A percentile compares a stretch with the other conserved stretches of the same genome.
These are phyloP conservation scores for Sambucus nigra DNA, from an alignment of 129 eudicot genomes.

Conservation along the genomic window DNA sequence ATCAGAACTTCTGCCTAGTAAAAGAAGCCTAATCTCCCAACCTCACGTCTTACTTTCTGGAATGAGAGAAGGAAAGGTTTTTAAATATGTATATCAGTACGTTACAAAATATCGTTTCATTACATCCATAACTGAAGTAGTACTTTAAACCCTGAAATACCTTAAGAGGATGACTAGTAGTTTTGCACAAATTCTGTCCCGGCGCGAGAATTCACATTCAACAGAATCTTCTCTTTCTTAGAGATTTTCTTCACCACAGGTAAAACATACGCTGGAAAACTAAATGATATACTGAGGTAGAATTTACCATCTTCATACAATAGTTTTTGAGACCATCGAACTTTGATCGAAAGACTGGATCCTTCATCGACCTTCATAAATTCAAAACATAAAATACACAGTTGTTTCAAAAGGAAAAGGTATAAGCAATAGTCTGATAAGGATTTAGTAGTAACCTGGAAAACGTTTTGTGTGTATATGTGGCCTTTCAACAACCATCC, in stretches of 20 bases:
- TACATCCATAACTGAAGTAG: background rate
- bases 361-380: conserved; percentile 68
- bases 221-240: conserved; percentile 36
- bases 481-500: conserved; percentile 62
- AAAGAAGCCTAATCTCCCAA: conserved; percentile 36
- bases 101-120: background rate
- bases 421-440: background rate
- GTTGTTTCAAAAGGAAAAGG: background rate
- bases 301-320: conserved; percentile 47
- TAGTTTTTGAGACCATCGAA: conserved; percentile 70
- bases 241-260: conserved; percentile 29
- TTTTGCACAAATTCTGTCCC: conserved; percentile 31
- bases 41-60: conserved; percentile 38
- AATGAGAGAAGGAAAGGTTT: conserved; percentile 3
- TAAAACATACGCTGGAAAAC: conserved; percentile 55
- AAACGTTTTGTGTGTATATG: conserved; percentile 51
- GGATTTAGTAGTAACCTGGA: conserved; percentile 34
- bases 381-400: conserved; percentile 2
- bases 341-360: conserved; percentile 43
- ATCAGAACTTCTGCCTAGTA: conserved; percentile 50
- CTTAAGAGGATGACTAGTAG: conserved; percentile 67
- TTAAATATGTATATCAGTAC: background rate
- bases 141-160: conserved; percentile 18
- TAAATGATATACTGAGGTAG: conserved; percentile 62
- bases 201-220: conserved; percentile 48